phyloP scores from a whole-genome alignment of 2,329 filamentous ascomycete species.

The Pleoardoris graminearum region DNA sequence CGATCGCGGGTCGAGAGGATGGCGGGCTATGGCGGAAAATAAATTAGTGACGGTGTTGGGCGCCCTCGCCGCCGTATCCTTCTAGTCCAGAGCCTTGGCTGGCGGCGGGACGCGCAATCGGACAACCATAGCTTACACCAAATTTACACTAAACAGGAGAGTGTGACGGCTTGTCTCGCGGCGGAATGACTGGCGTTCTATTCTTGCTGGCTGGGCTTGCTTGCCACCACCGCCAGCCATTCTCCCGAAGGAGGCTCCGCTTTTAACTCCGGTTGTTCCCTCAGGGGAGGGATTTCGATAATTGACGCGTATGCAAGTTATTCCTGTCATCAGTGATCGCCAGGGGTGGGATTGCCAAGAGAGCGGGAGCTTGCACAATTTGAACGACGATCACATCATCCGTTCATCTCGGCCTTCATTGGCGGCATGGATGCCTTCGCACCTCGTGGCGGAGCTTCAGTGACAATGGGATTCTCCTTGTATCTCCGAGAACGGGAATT shows the following conservation, averaged over 20 bases:
- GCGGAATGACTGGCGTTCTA: not conserved
- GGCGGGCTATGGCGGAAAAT: not conserved
- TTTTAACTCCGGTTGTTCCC: slow-evolving; percentile 6
- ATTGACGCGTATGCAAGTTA: slow-evolving; percentile 7
- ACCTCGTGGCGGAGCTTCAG: not conserved
- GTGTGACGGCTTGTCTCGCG: not conserved
- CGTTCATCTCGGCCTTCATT: slow-evolving; percentile 5
- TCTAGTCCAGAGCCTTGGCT: slow-evolving; percentile 1
- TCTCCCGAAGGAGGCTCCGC: slow-evolving; percentile 4
- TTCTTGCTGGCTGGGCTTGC: not conserved
- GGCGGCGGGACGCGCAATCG: not conserved
- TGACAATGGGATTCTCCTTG: not conserved
- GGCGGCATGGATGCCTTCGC: not conserved
- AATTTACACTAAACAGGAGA: not conserved
- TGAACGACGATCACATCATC: not conserved
- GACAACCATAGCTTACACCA: not conserved
- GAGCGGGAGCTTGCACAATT: slow-evolving; percentile 1
- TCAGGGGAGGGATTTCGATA: slow-evolving; percentile 2
- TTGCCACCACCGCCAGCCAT: not conserved
- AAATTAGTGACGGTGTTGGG: not conserved
- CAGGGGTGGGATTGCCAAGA: slow-evolving; percentile 4
- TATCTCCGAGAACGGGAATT: not conserved
- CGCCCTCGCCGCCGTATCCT: not conserved
- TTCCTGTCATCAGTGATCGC: not conserved
- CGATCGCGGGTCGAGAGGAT: not conserved